Evolutionary conservation across 2,329 filamentous ascomycete species (phyloP), one percentile per base, ranked within the genome.

Genomic region (Juglanconis oblonga): DNA sequence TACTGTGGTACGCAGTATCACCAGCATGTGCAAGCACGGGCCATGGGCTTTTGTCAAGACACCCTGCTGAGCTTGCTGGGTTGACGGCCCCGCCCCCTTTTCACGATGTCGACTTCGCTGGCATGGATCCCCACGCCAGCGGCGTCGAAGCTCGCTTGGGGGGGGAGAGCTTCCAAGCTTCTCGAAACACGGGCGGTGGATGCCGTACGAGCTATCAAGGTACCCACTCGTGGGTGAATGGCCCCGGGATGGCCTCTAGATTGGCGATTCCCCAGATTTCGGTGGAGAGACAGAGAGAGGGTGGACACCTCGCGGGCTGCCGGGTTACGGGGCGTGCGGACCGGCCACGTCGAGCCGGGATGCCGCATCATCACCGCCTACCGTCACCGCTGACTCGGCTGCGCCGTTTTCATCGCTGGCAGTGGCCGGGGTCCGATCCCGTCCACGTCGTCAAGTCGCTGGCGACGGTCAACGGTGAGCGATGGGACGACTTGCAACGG

Each of bases 361-460:
- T 45, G 14, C 44, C 17, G 44, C 44, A 45, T 45, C 44, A 45
- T 24, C 44, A 45, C 44, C 44, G 44, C 54, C n/a, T 13, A 33
- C 55, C 35, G 47, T 57, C 47, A 44, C 55, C 55, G 55, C 55
- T 50, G 45, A 42, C 40, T 57, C 55, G 55, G 55, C 55, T 38
- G 45, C 55, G 55, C 55, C 55, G 55, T 31, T 35, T 40, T 31
- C 33, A 29, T 31, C 44, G 33, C n/a, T 49, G 54, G 29, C 29
- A 49, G 44, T 29, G 50, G 53, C 42, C 32, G 53, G 40, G 40
- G 13, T 13, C 31, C 24, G 17, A 40, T n/a, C 36, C 44, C 24
- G 54, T 50, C 35, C 54, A 56, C 54, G 45, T 49, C 14, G 54
- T 32, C 47, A 24, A 31, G 32, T n/a, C 11, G 53, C 32, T 55